phyloP scores from a whole-genome alignment of 176 grass and related monocot species.

The Sorghum bicolor region DNA sequence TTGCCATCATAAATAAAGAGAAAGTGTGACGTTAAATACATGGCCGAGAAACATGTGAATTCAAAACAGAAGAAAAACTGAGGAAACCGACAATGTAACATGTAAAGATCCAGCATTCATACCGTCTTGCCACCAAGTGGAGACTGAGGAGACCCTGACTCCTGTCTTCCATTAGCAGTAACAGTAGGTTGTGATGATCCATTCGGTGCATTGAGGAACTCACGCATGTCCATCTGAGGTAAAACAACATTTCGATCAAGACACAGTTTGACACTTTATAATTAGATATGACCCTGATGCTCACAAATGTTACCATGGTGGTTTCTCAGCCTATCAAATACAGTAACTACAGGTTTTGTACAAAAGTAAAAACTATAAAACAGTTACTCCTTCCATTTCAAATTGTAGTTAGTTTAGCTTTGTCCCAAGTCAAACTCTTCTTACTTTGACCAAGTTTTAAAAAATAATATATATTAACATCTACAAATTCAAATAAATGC shows the following conservation, averaged over 20 bases:
- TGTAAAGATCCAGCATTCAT: constrained; percentile 19
- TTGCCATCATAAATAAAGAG: not conserved
- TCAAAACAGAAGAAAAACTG: not conserved
- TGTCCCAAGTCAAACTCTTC: not conserved
- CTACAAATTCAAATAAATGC: not conserved
- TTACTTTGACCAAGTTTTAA: not conserved
- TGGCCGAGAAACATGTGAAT: constrained; percentile 11
- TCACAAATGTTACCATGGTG: not conserved
- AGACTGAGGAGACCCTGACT: constrained; percentile 73
- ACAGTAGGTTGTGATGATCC: constrained; percentile 62
- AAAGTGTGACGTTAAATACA: not conserved
- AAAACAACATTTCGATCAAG: constrained; percentile 19
- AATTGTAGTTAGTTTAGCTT: not conserved
- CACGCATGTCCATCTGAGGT: constrained; percentile 89
- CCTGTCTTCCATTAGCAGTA: constrained; percentile 54
- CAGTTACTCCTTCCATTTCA: not conserved
- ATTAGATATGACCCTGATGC: not conserved
- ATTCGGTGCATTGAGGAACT: constrained; percentile 95
- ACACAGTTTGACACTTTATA: not conserved
- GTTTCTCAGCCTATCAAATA: not conserved
- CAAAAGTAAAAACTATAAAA: not conserved
- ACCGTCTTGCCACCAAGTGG: constrained; percentile 88
- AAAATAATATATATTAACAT: not conserved
- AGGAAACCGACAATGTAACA: not conserved
- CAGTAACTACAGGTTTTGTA: not conserved